Base-by-base conservation (phyloP, 2,329 filamentous ascomycete species). In the Whalleya microplaca region DNA sequence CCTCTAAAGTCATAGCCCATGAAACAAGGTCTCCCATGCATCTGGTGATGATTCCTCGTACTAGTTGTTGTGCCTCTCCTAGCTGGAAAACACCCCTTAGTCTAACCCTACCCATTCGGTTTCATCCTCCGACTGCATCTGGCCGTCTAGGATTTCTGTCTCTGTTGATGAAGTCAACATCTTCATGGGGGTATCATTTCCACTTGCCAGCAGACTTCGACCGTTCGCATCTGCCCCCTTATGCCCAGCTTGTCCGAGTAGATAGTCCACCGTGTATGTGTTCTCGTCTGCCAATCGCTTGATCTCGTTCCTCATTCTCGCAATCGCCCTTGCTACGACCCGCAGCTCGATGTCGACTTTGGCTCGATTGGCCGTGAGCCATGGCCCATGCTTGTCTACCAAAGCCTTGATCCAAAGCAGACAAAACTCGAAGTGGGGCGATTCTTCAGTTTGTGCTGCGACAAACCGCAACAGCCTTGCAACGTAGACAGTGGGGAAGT, bases 401-500 rank as follows among this genome's bases (percentile, higher is more conserved):
- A 89, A 76, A 1, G 91, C 86, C 73, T 95, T 91, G 68, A 97
- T 90, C 95, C 95, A 99, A 8, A 94, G 78, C 44, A 99, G 78
- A 68, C 95, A 96, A 75, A 98, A 96, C 75, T 99, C 95, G 3
- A 99, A 83, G 78, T 97, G 94, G 1, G 93, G 94, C 1, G 89
- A 93, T 70, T 94, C 87, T 67, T 98, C 94, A 1, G 91, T 90
- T 68, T 96, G 91, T 9, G 89, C 83, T 2, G 92, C 92, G 6
- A 98, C 89, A 64, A 96, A 96, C 45, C 92, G 89, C 48, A 99
- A 80, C 12, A 98, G 79, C 2, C 91, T 86, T 23, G 90, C 85
- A 5, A 99, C 86, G 73, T 99, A 99, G 23, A 97, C 90, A 0
- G 84, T 82, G 1, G 95, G 95, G 40, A 97, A 77, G 29, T 89